Base-by-base conservation (phyloP, 257 asterid genomes). In the Penstemon davidsonii region DNA sequence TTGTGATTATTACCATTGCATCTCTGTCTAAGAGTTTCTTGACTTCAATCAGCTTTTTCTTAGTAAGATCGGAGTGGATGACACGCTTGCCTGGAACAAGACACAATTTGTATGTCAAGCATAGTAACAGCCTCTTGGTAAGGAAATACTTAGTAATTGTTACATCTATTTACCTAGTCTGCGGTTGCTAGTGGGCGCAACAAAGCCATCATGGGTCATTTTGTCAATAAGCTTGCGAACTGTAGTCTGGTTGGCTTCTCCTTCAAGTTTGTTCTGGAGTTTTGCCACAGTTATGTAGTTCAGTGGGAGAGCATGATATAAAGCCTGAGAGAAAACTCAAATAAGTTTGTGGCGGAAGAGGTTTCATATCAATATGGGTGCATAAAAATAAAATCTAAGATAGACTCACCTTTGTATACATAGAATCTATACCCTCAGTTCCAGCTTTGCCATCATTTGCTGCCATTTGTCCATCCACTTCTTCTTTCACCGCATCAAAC, bases 251-350 rank as follows among this genome's bases (percentile, higher is more conserved):
- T 76, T 86, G 68, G 88, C 95, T 73, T 84, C 87, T 49, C 96
- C 96, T 19, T 85, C 88, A 40, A 93, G 91, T 71, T 88, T 90
- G 55, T 68, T 75, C 77, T 88, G 96, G 69, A 93, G 99, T 81
- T 88, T 85, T 64, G 87, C 47, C 45, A 80, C 81, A 47, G 84
- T 77, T 75, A 90, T 76, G 71, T 86, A 85, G 79, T 81, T 77
- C 96, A 88, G n/a, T 49, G 95, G 94, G 60, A 93, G 97, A 73
- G 97, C 91, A 72, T 90, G 91, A 78, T 82, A 85, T 75, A 93
- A 75, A 64, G 98, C 98, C 98, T 93, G 90, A 62, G 61, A 67
- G 37, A 55, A 62, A 57, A 72, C 59, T 40, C 70, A 67, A 65
- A 7, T 42, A 13, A 42, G 62, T 68, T 37, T 51, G 37, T 7